Evolutionary conservation across 2,329 filamentous ascomycete species (phyloP), one percentile per base, ranked within the genome.

Genomic region (Metarhizium guizhouense): DNA sequence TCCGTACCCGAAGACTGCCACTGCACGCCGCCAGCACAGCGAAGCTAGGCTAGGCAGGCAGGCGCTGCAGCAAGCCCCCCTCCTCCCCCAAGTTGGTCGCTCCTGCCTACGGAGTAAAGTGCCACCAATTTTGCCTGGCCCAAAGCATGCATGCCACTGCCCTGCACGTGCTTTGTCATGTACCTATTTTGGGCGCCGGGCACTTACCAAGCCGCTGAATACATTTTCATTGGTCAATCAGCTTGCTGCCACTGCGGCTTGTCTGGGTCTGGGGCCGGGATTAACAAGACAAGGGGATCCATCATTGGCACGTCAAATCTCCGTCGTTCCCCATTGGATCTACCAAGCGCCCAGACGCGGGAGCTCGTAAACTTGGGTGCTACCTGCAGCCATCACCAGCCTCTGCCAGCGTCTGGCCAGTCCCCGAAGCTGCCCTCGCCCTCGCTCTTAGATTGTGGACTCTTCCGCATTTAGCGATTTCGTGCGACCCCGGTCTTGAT

Each of bases 341-440:
- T 34, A 13, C 43, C 45, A 57, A 57, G 56, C 56, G 56, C 56
- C 51, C 30, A 52, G 45, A 34, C 55, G 56, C 56, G 56, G 42
- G 42, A 42, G 18, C 34, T 40, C 49, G 49, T 51, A 45, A 45
- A 45, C 25, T 50, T 50, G 47, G 29, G 6, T 34, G 32, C 32
- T 34, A 34, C 32, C 32, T 7, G 6, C 32, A 34, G 32, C 32
- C 10, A 3, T 34, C 32, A 10, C 32, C 4, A 10, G 32, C 32
- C 20, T 25, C 20, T 34, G 32, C 32, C 32, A 34, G 2, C 38
- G 11, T 40, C 38, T n/a, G 8, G 11, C 11, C 8, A 36, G 34
- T 13, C 7, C 34, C 34, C n/a, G 7, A 16, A 43, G 14, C 10
- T 11, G 32, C 32, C 32, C 32, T 34, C 32, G 32, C 32, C 32